These are phyloP conservation scores for Salix udensis DNA, from an alignment of 345 rosid species.

Conservation along the genomic window DNA sequence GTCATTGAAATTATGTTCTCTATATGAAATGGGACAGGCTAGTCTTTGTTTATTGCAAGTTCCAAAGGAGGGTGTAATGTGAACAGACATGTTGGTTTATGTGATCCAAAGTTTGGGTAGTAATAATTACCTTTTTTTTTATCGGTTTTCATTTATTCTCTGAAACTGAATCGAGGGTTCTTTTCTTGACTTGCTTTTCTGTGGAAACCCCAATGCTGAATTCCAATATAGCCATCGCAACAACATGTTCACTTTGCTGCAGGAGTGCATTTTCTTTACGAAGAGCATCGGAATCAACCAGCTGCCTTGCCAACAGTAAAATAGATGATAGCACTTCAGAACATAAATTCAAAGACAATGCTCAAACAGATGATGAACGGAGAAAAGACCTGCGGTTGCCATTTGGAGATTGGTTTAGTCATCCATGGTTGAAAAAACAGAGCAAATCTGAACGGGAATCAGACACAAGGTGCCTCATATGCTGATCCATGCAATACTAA, in stretches of 20 bases:
- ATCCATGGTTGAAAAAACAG: slow-evolving; percentile 44
- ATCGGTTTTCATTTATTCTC: not conserved
- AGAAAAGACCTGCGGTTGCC: slow-evolving; percentile 53
- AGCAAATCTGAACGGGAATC: slow-evolving; percentile 23
- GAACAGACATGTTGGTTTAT: not conserved
- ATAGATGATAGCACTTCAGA: slow-evolving; percentile 32
- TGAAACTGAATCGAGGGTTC: not conserved
- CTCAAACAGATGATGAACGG: slow-evolving; percentile 19
- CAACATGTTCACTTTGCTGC: slow-evolving; percentile 13
- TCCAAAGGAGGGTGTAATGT: not conserved
- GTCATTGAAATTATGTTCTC: not conserved
- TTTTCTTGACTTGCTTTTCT: not conserved
- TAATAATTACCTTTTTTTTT: not conserved
- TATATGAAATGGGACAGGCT: not conserved
- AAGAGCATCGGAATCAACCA: slow-evolving; percentile 51
- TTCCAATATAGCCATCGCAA: not conserved
- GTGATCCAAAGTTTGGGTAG: not conserved
- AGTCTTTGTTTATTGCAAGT: not conserved
- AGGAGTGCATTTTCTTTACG: slow-evolving; percentile 75
- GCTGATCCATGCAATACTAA: not conserved
- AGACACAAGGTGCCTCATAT: slow-evolving; percentile 36
- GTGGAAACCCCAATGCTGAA: not conserved
- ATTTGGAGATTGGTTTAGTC: slow-evolving; percentile 59
- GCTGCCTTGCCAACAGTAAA: slow-evolving; percentile 33
- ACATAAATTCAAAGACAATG: slow-evolving; percentile 33